Evolutionary conservation across 176 grass and related monocot genomes (phyloP), one percentile per base, ranked within the genome.

Genomic region (Stipa capillata): DNA sequence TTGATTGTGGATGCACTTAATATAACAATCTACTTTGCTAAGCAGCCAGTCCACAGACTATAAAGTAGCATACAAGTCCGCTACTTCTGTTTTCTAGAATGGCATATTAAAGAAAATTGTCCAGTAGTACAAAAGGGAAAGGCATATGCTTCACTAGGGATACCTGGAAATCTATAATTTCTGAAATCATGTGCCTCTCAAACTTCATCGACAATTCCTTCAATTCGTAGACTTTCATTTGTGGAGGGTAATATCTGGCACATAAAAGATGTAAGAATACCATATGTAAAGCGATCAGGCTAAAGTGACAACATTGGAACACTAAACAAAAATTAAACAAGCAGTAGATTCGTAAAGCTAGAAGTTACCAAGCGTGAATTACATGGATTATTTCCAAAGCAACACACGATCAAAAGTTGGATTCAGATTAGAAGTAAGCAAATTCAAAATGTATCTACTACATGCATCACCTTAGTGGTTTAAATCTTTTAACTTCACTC

Each of bases 81-180:
- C 47, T 6, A 58, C 16, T 72, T 73, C 29, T 76, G 24, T 43
- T 31, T 29, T 56, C 67, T 27, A 39, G 49, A 50, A 80, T 52
- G 18, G 35, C 31, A 49, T 35, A 60, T 54, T 49, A 39, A 61
- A 83, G 54, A 25, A 31, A 10, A 53, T 20, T 36, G 28, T 9
- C 0, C 47, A 55, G 18, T 4, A 25, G 28, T 54, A 29, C 13
- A 45, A 11, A 34, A 35, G 28, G 20, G 10, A 24, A 35, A 49
- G 31, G 7, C 25, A 65, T 34, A n/a, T 36, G 41, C 8, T 79
- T 59, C 51, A 50, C 32, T 34, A 49, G 36, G 39, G 37, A 24
- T 82, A 97, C 95, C 95, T 97, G 83, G 81, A 97, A 97, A 89
- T 87, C 73, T 65, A 97, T 36, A 55, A 97, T 94, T 89, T 97